These are phyloP conservation scores for Auricularia heimuer DNA, from an alignment of 768 basidiomycete genomes.

Conservation along the genomic window DNA sequence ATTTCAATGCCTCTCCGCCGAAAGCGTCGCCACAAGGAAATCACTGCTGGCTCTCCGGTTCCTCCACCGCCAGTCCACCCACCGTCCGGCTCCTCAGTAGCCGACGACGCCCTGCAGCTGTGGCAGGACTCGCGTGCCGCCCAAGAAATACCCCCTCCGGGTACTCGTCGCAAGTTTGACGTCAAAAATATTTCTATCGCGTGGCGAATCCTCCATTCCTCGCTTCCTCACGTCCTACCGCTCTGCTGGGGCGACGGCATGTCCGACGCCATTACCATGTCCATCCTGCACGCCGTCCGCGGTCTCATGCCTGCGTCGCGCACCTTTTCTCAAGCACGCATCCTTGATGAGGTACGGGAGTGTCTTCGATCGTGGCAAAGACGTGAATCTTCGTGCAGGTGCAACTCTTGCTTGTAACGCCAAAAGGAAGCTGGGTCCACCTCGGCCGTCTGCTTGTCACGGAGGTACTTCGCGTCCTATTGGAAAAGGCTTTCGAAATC, in stretches of 20 bases:
- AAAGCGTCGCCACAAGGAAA: not conserved
- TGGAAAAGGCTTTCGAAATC: constrained; percentile 58
- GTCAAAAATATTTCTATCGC: constrained; percentile 49
- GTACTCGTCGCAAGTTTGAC: constrained; percentile 58
- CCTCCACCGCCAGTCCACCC: not conserved
- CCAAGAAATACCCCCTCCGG: constrained; percentile 34
- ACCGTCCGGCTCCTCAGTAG: constrained; percentile 1
- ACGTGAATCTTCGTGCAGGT: constrained; percentile 34
- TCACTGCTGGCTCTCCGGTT: not conserved
- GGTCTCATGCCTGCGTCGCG: constrained; percentile 74
- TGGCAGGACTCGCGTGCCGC: not conserved
- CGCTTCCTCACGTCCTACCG: constrained; percentile 45
- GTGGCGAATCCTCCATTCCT: constrained; percentile 39
- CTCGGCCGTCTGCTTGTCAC: constrained; percentile 47
- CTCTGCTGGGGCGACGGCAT: constrained; percentile 50
- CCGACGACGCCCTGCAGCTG: constrained; percentile 4
- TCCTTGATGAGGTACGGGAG: constrained; percentile 65
- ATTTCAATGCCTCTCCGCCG: not conserved
- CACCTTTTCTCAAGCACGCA: constrained; percentile 78
- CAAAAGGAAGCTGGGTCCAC: constrained; percentile 60
- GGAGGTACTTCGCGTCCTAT: constrained; percentile 53
- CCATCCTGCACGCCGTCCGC: constrained; percentile 51
- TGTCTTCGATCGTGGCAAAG: constrained; percentile 2
- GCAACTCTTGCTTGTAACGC: constrained; percentile 58
- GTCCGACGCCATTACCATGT: constrained; percentile 56